Conservation (phyloP, 768 basidiomycete species). For the Gyrodon lividus region DNA sequence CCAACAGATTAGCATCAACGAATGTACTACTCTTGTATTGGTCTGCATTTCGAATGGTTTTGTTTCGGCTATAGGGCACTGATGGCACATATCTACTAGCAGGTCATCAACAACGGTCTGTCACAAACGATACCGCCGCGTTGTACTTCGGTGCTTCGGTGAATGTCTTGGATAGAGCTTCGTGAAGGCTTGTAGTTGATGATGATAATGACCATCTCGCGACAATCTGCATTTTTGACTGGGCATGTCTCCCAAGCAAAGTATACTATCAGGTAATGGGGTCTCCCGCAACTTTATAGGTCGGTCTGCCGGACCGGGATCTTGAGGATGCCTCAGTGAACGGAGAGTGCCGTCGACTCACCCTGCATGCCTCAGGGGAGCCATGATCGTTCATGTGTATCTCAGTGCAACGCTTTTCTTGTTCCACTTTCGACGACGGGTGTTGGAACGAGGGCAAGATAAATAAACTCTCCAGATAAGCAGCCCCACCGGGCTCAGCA, state of each 20-base stretch:
- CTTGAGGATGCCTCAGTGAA: conserved; percentile 2
- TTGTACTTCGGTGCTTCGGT: neutral
- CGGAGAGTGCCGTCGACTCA: neutral
- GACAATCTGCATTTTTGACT: neutral
- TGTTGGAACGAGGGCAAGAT: neutral
- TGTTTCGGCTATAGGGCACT: conserved; percentile 7
- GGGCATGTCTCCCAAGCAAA: neutral
- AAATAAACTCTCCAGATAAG: neutral
- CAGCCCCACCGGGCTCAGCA: neutral
- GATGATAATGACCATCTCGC: neutral
- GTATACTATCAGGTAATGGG: neutral
- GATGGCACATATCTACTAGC: neutral
- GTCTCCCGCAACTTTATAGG: neutral
- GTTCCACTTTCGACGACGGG: neutral
- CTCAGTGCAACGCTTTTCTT: neutral
- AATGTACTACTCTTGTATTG: conserved; percentile 4
- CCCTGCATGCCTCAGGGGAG: conserved; percentile 3
- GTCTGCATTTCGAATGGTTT: neutral
- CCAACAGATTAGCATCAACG: neutral
- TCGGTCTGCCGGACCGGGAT: conserved; percentile 1
- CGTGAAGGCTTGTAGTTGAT: neutral
- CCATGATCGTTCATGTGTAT: neutral
- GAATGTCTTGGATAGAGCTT: neutral
- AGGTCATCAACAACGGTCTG: neutral
- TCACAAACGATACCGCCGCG: neutral